Evolutionary conservation across 495 filamentous ascomycete genomes (phyloP).

Genomic region (Penicillium silybi): DNA sequence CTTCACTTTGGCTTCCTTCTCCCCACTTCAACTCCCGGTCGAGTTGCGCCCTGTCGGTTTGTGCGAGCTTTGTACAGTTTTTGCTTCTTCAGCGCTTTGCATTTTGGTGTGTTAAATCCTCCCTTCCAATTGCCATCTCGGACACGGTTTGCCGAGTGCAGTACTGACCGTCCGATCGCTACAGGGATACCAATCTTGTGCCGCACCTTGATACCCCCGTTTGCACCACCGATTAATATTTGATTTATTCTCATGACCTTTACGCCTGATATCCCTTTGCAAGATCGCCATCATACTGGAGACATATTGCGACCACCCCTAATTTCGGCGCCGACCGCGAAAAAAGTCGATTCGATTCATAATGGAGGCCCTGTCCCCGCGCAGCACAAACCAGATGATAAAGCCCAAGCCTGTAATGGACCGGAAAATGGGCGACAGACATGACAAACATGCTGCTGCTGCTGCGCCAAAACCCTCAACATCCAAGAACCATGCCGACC

Average conservation of each 20-base stretch:
- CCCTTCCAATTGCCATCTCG: constrained; percentile 5
- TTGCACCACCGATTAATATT: constrained; percentile 10
- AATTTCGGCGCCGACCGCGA: constrained; percentile 15
- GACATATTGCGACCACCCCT: constrained; percentile 11
- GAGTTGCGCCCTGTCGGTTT: constrained; percentile 12
- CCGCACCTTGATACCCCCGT: constrained; percentile 24
- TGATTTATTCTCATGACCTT: constrained; percentile 16
- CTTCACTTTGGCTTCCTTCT: constrained; percentile 19
- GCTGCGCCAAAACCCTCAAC: constrained; percentile 37
- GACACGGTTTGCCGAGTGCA: constrained; percentile 17
- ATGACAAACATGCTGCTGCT: constrained; percentile 37
- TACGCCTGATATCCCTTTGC: constrained; percentile 17
- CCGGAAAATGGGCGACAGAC: constrained; percentile 49
- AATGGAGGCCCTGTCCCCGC: constrained; percentile 70
- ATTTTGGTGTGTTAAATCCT: constrained; percentile 18
- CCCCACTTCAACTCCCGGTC: constrained; percentile 18
- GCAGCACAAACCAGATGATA: constrained; percentile 60
- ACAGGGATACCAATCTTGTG: constrained; percentile 32
- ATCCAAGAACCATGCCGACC: constrained; percentile 62
- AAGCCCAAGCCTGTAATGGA: constrained; percentile 41
- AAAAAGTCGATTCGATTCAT: constrained; percentile 13
- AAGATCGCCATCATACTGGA: constrained; percentile 7
- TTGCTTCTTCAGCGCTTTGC: constrained; percentile 29
- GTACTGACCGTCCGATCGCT: constrained; percentile 17
- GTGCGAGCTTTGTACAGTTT: constrained; percentile 23